phyloP scores from a whole-genome alignment of 129 eudicot genomes.

The Solidago caesia region DNA sequence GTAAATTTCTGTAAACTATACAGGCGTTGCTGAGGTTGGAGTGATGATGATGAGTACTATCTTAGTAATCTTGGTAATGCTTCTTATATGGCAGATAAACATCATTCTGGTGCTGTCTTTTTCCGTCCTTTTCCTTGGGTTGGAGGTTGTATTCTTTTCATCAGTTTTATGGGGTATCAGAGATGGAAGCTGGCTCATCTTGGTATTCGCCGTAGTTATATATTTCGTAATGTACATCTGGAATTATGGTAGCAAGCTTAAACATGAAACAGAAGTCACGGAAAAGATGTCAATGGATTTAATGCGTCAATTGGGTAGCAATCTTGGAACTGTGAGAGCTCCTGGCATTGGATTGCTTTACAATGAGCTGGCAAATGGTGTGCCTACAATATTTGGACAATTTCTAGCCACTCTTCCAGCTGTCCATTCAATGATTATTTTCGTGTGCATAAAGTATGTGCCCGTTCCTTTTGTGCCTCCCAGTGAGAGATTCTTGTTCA shows the following conservation, averaged over 20 bases:
- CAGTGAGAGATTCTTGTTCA: constrained; percentile 79
- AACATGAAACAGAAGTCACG: constrained; percentile 80
- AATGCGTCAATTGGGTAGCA: constrained; percentile 74
- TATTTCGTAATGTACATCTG: constrained; percentile 79
- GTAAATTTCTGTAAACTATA: constrained; percentile 25
- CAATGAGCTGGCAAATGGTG: constrained; percentile 88
- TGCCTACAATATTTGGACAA: constrained; percentile 89
- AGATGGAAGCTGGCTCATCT: constrained; percentile 97
- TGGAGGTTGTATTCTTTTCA: constrained; percentile 78
- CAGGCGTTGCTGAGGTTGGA: constrained; percentile 91
- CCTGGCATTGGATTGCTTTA: constrained; percentile 94
- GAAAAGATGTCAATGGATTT: constrained; percentile 83
- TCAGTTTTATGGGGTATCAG: constrained; percentile 70
- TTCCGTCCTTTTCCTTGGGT: constrained; percentile 54
- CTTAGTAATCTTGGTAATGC: constrained; percentile 90
- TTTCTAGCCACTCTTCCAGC: constrained; percentile 90
- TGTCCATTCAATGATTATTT: constrained; percentile 89
- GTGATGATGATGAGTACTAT: constrained; percentile 93
- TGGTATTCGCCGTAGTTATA: constrained; percentile 61
- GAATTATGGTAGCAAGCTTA: constrained; percentile 95
- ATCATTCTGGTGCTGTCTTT: constrained; percentile 62
- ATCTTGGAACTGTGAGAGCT: constrained; percentile 91
- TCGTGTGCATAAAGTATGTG: constrained; percentile 82
- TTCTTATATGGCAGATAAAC: constrained; percentile 96
- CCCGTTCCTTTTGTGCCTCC: constrained; percentile 94